Percentiles rank a stretch among this genome's conserved stretches.
phyloP scores from a whole-genome alignment of 2,329 filamentous ascomycete genomes.

The Paecilomyces fulvus region DNA sequence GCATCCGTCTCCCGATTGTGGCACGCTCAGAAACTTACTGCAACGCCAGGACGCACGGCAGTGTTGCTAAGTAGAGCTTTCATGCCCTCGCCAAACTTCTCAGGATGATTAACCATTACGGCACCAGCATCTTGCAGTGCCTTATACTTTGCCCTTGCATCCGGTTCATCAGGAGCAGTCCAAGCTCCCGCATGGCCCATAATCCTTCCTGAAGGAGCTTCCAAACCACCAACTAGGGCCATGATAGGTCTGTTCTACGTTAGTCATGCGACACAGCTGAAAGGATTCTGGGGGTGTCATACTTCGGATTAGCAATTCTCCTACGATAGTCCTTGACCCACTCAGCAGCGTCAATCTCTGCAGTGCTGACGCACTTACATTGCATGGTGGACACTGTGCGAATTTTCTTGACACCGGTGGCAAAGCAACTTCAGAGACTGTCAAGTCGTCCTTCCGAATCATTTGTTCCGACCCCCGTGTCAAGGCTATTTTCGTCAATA shows the following conservation, averaged over 20 bases:
- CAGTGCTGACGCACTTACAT: constrained; percentile 72
- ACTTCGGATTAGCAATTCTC: neutral
- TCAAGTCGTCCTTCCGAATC: constrained; percentile 66
- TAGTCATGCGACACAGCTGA: constrained; percentile 7
- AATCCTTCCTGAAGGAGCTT: constrained; percentile 54
- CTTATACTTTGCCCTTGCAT: constrained; percentile 56
- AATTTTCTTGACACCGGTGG: constrained; percentile 90
- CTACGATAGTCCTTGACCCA: constrained; percentile 1
- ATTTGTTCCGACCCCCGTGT: constrained; percentile 65
- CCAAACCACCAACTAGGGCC: constrained; percentile 59
- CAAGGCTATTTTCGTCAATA: constrained; percentile 63
- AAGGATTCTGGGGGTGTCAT: neutral
- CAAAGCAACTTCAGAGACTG: constrained; percentile 75
- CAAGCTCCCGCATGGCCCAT: constrained; percentile 79
- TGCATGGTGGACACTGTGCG: constrained; percentile 59
- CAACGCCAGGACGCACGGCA: constrained; percentile 17
- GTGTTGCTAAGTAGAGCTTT: constrained; percentile 47
- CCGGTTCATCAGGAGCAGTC: constrained; percentile 56
- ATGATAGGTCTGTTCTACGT: constrained; percentile 54
- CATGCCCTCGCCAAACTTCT: constrained; percentile 63
- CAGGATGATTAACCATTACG: constrained; percentile 65
- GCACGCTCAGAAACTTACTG: constrained; percentile 11
- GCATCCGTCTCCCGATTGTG: neutral
- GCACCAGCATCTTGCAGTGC: constrained; percentile 59
- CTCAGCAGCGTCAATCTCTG: constrained; percentile 85